Conservation (phyloP, 805 yeast species). For the Zygoascus tannicola region DNA sequence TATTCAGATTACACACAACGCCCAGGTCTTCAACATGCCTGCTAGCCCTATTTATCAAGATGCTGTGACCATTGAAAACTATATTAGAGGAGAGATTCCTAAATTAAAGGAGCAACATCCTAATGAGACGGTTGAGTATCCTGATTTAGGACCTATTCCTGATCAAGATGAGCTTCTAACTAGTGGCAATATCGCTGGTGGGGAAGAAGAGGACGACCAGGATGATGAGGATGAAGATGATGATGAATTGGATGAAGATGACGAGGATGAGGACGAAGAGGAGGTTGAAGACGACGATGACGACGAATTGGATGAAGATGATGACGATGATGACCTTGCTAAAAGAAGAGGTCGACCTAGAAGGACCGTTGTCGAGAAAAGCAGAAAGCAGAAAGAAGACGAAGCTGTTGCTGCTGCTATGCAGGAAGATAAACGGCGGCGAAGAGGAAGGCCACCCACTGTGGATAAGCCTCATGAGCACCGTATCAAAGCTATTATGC, state of each 20-base stretch:
- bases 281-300: conserved; percentile 26
- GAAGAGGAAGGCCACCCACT: conserved; percentile 85
- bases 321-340: conserved; percentile 24
- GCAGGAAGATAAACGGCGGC: conserved; percentile 40
- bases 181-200: conserved; percentile 26
- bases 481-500: conserved; percentile 77
- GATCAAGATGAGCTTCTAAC: conserved; percentile 16
- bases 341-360: conserved; percentile 23
- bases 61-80: conserved; percentile 52
- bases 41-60: conserved; percentile 58
- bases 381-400: conserved; percentile 20
- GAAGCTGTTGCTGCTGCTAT: conserved; percentile 23
- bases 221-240: conserved; percentile 22
- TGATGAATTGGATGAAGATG: conserved; percentile 22
- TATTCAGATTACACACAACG: conserved; percentile 85
- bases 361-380: conserved; percentile 17
- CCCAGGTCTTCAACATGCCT: conserved; percentile 70
- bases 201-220: conserved; percentile 12
- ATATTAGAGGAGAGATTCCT: conserved; percentile 41
- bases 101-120: conserved; percentile 36
- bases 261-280: conserved; percentile 20
- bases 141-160: conserved; percentile 64
- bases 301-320: conserved; percentile 21
- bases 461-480: conserved; percentile 88
- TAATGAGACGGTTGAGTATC: conserved; percentile 38